Base-by-base conservation (phyloP, 352 stramenopile species). In the Pythium apleroticum region DNA sequence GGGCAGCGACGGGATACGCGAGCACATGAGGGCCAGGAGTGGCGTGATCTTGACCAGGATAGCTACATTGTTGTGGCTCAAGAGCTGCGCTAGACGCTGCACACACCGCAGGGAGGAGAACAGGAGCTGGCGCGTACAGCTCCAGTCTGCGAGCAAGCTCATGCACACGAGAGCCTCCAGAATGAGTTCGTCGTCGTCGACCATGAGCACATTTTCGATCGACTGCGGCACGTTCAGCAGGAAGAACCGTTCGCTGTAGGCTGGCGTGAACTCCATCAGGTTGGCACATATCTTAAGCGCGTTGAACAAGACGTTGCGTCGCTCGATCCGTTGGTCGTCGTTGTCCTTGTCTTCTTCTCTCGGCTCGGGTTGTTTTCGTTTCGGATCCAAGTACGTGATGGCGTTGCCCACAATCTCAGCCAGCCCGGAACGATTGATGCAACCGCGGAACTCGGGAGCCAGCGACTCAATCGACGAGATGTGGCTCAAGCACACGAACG, bases 21-120 rank as follows among this genome's bases (percentile, higher is more conserved):
- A 62, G 3, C 69, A 69, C 76, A 91, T 86, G 4, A 87, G 67
- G 19, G 68, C 65, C 6, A 91, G 65, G 15, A 91, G 66, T 2
- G 78, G 58, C 0, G 76, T 88, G 12, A 84, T 75, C 9, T 76
- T 75, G 15, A 75, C 73, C 14, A 78, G 60, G 10, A 91, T 61
- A 0, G 46, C 28, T 4, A 72, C 54, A 19, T 49, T 50, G 1
- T 65, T 20, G 31, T 63, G 65, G 10, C 22, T 19, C 9, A 75
- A 27, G 6, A 78, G 63, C 37, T 66, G 46, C 2, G 46, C 49
- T 17, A 81, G 43, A 2, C 74, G 68, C 2, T 31, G n/a, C 12
- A 81, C 62, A 43, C 68, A 72, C 11, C 55, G 52, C 3, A 69
- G 54, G 1, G 71, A 77, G 1, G 71, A 55, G 30, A 81, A 81